phyloP scores from a whole-genome alignment of 768 basidiomycete species.

The Pleurotus tuber-regium region DNA sequence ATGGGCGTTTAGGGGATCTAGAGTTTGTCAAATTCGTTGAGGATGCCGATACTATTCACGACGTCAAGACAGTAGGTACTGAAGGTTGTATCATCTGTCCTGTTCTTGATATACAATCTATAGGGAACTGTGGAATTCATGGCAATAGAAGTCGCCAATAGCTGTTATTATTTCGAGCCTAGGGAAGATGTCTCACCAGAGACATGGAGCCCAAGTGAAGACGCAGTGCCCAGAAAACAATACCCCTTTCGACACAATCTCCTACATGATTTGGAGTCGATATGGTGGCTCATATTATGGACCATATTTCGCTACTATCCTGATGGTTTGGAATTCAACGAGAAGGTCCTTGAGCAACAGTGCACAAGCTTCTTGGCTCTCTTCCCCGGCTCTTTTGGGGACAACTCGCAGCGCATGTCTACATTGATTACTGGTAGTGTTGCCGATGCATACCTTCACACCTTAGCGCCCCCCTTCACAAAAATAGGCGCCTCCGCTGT shows the following conservation, averaged over 20 bases:
- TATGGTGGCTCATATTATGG: conserved; percentile 16
- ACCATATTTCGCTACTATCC: neutral
- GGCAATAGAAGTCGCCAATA: conserved; percentile 7
- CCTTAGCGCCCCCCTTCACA: neutral
- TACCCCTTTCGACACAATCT: conserved; percentile 8
- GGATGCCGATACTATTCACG: neutral
- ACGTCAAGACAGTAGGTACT: conserved; percentile 9
- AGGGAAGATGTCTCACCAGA: too few relatives aligned
- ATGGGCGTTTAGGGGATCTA: conserved; percentile 13
- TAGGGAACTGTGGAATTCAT: conserved; percentile 18
- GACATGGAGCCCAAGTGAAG: neutral
- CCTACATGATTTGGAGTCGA: conserved; percentile 15
- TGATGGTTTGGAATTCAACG: neutral
- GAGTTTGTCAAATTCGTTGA: conserved; percentile 9
- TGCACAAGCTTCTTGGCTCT: neutral
- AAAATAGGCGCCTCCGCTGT: neutral
- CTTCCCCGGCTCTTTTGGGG: neutral
- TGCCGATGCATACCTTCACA: neutral
- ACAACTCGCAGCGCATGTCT: too few relatives aligned
- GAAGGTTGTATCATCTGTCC: neutral
- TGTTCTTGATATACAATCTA: neutral
- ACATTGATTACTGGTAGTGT: too few relatives aligned
- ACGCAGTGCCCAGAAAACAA: too few relatives aligned
- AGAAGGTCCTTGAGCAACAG: neutral
- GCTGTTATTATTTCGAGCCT: neutral